Conservation (phyloP, 306 rosid genomes). For the Corylus heterophylla region DNA sequence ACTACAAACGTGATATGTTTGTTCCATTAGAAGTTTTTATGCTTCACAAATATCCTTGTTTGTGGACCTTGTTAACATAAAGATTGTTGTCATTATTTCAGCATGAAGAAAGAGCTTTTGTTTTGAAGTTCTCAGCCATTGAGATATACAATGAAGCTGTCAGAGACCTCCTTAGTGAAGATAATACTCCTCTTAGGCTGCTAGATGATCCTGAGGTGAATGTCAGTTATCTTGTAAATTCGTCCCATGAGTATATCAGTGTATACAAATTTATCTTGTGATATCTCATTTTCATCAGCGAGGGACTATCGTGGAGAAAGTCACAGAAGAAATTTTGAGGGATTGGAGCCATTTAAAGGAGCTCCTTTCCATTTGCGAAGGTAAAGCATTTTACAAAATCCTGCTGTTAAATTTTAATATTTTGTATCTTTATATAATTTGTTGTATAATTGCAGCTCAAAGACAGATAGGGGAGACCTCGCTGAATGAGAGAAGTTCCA, state of each 20-base stretch:
- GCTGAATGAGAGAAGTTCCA: constrained; percentile 90
- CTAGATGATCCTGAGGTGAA: constrained; percentile 97
- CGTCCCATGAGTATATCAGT: constrained; percentile 16
- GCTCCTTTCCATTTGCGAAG: constrained; percentile 90
- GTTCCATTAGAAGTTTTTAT: constrained; percentile 9
- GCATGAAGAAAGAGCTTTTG: constrained; percentile 98
- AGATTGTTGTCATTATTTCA: constrained; percentile 35
- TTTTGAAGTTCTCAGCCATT: constrained; percentile 86
- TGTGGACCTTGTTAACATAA: constrained; percentile 25
- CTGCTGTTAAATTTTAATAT: constrained; percentile 26
- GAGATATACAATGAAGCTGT: constrained; percentile 98
- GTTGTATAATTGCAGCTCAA: constrained; percentile 70
- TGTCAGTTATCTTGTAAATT: constrained; percentile 18
- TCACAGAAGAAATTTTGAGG: constrained; percentile 78
- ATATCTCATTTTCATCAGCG: constrained; percentile 50
- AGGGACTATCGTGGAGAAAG: constrained; percentile 87
- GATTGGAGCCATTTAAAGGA: constrained; percentile 89
- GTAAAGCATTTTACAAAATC: constrained; percentile 43
- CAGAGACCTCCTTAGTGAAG: constrained; percentile 90
- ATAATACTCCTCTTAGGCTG: constrained; percentile 79
- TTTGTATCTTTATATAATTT: constrained; percentile 12
- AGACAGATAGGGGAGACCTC: constrained; percentile 95
- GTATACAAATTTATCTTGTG: constrained; percentile 27
- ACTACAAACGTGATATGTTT: constrained; percentile 3
- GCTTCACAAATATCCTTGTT: constrained; percentile 10